phyloP scores from a whole-genome alignment of 306 rosid species.

The Vicia faba region DNA sequence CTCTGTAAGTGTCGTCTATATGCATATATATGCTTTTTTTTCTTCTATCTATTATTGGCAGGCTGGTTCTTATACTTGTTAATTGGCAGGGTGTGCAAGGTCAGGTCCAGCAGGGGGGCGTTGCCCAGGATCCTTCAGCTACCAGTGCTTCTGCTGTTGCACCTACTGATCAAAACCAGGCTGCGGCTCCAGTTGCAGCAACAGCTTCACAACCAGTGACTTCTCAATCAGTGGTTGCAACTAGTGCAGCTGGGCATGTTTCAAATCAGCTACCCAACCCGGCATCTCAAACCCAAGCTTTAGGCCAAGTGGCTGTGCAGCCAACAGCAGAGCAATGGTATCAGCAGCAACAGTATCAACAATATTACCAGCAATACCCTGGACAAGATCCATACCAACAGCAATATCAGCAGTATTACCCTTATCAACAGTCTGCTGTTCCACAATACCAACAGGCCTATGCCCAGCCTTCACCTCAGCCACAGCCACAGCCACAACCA shows the following conservation, averaged over 20 bases:
- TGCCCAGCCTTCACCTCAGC: slow-evolving; percentile 53
- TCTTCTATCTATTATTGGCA: slow-evolving; percentile 3
- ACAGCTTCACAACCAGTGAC: slow-evolving; percentile 56
- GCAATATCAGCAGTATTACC: slow-evolving; percentile 85
- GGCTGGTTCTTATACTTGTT: slow-evolving; percentile 36
- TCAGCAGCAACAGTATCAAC: slow-evolving; percentile 92
- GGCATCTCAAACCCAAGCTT: slow-evolving; percentile 65
- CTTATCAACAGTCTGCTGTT: slow-evolving; percentile 71
- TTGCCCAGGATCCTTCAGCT: slow-evolving; percentile 54
- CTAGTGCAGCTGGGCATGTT: slow-evolving; percentile 61
- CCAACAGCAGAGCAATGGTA: slow-evolving; percentile 84
- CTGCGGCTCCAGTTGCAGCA: slow-evolving; percentile 47
- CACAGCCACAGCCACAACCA: slow-evolving; percentile 47
- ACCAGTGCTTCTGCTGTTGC: slow-evolving; percentile 44
- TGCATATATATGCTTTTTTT: slow-evolving; percentile 5
- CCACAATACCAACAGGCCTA: slow-evolving; percentile 70
- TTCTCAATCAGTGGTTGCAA: slow-evolving; percentile 55
- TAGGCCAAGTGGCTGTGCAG: slow-evolving; percentile 54
- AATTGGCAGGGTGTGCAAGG: slow-evolving; percentile 74
- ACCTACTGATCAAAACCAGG: slow-evolving; percentile 58
- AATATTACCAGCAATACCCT: slow-evolving; percentile 88
- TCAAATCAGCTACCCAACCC: slow-evolving; percentile 54
- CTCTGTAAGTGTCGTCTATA: slow-evolving; percentile 55
- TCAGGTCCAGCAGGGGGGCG: slow-evolving; percentile 62
- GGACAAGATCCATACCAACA: slow-evolving; percentile 91